phyloP scores from a whole-genome alignment of 78 protist species.

The Isochrysis galbana region DNA sequence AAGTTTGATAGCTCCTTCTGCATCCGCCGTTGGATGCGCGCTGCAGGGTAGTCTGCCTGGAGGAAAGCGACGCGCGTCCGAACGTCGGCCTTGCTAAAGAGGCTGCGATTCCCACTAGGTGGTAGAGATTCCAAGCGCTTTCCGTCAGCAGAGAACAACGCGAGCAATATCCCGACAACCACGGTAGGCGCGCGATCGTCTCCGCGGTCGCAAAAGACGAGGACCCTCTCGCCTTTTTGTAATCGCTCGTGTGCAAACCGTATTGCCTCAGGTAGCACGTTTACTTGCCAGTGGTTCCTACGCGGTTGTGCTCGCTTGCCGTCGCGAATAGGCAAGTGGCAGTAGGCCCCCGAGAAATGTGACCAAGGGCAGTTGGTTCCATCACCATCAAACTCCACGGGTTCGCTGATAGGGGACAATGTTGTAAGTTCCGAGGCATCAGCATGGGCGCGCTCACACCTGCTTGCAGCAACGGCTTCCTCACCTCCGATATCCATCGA shows the following conservation, averaged over 20 bases:
- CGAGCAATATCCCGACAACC: background rate
- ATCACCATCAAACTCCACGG: background rate
- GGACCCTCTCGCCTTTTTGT: background rate
- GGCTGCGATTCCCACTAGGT: background rate
- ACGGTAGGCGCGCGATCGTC: background rate
- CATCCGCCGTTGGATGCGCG: background rate
- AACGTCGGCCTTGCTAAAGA: background rate
- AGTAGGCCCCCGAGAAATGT: background rate
- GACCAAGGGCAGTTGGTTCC: too few relatives aligned
- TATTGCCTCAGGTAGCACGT: background rate
- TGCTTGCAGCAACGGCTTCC: too few relatives aligned
- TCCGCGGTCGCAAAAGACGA: background rate
- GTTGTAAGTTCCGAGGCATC: background rate
- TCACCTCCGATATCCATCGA: too few relatives aligned
- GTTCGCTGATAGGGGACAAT: background rate
- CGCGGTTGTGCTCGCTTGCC: slow-evolving; percentile 27
- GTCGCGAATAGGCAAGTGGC: background rate
- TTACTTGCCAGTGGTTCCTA: background rate
- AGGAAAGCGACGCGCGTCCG: background rate
- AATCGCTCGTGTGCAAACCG: background rate
- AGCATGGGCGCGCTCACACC: background rate
- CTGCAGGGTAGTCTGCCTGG: background rate
- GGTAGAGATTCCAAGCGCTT: background rate
- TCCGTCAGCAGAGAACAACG: background rate
- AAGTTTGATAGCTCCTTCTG: background rate